Conservation (phyloP, 1,284 basidiomycete genomes). For the Trichosporon faecale region DNA sequence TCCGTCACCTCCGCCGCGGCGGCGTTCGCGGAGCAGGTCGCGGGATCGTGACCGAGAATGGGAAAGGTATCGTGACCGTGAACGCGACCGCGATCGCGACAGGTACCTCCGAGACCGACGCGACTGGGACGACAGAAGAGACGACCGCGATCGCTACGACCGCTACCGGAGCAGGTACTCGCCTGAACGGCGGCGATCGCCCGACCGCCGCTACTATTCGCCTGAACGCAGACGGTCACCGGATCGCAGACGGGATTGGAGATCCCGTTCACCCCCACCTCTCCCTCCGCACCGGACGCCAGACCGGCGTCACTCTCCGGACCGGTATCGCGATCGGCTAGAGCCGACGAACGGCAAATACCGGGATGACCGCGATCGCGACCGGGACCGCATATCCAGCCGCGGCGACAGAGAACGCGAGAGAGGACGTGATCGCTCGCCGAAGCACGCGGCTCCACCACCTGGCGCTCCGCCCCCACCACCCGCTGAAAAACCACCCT, state of each 20-base stretch:
- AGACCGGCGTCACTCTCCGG: background rate
- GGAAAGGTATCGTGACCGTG: slow-evolving; percentile 11
- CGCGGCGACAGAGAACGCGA: slow-evolving; percentile 6
- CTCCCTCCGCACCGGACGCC: slow-evolving; percentile 3
- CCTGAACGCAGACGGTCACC: background rate
- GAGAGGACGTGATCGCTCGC: background rate
- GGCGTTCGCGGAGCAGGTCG: slow-evolving; percentile 9
- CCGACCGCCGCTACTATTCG: slow-evolving; percentile 11
- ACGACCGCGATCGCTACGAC: slow-evolving; percentile 12
- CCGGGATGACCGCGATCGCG: background rate
- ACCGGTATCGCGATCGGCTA: slow-evolving; percentile 2
- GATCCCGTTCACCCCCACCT: slow-evolving; percentile 11
- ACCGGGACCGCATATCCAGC: background rate
- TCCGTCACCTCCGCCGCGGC: background rate
- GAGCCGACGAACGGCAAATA: slow-evolving; percentile 7
- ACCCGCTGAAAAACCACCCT: slow-evolving; percentile 16
- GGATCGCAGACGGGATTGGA: background rate
- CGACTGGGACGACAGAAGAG: slow-evolving; percentile 11
- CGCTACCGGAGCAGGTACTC: slow-evolving; percentile 1
- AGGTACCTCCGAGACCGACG: slow-evolving; percentile 12
- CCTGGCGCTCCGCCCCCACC: slow-evolving; percentile 26
- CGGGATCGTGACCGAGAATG: slow-evolving; percentile 14
- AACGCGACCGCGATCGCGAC: slow-evolving; percentile 16
- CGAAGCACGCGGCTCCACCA: slow-evolving; percentile 17
- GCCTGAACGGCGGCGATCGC: slow-evolving; percentile 5